Base-by-base conservation (phyloP, 148 eudicot species). In the Agrostemma githago region DNA sequence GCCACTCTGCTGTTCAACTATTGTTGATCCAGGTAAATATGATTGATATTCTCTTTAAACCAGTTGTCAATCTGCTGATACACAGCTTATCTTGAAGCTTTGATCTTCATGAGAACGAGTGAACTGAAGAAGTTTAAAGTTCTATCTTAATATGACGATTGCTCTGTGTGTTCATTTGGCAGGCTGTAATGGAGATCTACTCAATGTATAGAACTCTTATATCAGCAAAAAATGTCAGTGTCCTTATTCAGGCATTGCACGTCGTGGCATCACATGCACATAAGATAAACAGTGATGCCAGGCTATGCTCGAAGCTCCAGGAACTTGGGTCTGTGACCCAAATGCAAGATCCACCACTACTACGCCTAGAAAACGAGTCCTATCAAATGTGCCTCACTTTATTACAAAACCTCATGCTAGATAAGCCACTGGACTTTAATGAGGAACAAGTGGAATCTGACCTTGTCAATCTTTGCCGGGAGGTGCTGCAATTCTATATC, bases 311-410 rank as follows among this genome's bases (percentile, higher is more conserved):
- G 44, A 88, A 87, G 84, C 87, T 95, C 17, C 96, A 83, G 70
- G 97, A 92, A 72, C 78, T 92, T 71, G 89, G 83, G 17, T 76
- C 96, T 39, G 61, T 92, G 19, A 90, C 88, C 48, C 96, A 95
- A 84, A 95, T 95, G 96, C 99, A 95, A 82, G 97, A 92, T 70
- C 99, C 99, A 46, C 99, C 99, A 62, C 85, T 95, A 43, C 76
- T 95, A 19, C 97, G 99, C 75, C 93, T 95, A 3, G 99, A 95
- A 81, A 95, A 88, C 2, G 97, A 92, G 78, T 88, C 99, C 57
- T 95, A 92, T 74, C 99, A 95, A 44, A 90, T 89, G 71, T 95
- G 93, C 83, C 89, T 95, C 75, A 90, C 97, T 19, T 73, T 92
- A 16, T 78, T 92, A 44, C 96, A 95, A 75, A 95, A 92, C 79